Evolutionary conservation across 2,329 filamentous ascomycete species (phyloP).

Genomic region (Metarhizium brunneum): DNA sequence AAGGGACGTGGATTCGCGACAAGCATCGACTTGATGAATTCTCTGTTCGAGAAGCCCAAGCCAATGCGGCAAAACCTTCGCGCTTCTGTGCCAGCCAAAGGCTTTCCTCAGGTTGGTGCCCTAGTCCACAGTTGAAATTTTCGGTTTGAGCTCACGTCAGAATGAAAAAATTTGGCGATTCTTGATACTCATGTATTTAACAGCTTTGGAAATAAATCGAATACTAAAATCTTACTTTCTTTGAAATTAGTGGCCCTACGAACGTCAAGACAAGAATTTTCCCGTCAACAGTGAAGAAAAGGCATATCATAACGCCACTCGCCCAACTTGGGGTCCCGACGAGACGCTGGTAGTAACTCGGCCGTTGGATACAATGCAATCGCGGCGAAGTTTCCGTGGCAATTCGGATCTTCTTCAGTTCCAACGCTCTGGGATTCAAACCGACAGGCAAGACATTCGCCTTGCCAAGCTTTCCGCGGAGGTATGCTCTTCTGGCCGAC

Average conservation of each 20-base stretch:
- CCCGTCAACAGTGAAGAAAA: slow-evolving; percentile 55
- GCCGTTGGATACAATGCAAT: slow-evolving; percentile 29
- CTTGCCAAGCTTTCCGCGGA: slow-evolving; percentile 54
- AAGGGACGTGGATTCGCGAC: slow-evolving; percentile 66
- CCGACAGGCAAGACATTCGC: slow-evolving; percentile 54
- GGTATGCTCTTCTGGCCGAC: slow-evolving; percentile 21
- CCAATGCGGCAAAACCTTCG: slow-evolving; percentile 45
- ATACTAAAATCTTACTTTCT: slow-evolving; percentile 11
- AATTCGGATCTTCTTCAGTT: slow-evolving; percentile 22
- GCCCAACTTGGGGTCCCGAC: slow-evolving; percentile 69
- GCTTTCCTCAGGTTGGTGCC: slow-evolving; percentile 83
- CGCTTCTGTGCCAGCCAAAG: slow-evolving; percentile 45
- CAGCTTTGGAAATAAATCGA: slow-evolving; percentile 32
- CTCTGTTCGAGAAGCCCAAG: slow-evolving; percentile 70
- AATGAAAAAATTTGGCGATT: slow-evolving; percentile 9
- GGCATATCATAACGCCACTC: slow-evolving; percentile 63
- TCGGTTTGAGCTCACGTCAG: slow-evolving; percentile 9
- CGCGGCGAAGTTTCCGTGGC: slow-evolving; percentile 17
- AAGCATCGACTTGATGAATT: slow-evolving; percentile 94
- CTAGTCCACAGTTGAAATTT: slow-evolving; percentile 22
- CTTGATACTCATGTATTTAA: background rate
- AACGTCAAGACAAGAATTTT: slow-evolving; percentile 64
- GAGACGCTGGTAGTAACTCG: slow-evolving; percentile 59
- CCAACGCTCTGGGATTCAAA: slow-evolving; percentile 41
- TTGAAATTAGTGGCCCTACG: slow-evolving; percentile 70